Evolutionary conservation across 2,329 filamentous ascomycete species (phyloP).

Genomic region (Fusarium sp.): DNA sequence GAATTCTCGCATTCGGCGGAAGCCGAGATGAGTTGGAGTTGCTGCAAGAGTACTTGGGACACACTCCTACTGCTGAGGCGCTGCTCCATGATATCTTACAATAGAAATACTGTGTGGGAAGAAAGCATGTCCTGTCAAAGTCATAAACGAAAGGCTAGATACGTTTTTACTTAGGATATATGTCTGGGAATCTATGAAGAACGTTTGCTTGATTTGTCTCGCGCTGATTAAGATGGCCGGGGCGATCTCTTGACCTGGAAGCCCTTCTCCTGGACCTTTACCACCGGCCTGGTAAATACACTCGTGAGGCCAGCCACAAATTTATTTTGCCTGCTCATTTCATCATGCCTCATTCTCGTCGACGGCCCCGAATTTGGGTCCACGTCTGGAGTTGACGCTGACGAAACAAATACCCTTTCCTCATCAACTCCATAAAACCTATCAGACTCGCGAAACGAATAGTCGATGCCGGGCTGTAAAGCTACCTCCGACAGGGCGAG

Average conservation of each 20-base stretch:
- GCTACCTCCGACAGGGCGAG: not conserved
- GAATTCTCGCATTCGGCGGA: not conserved
- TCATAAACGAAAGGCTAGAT: not conserved
- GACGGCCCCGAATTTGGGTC: rapidly evolving
- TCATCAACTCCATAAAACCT: not conserved
- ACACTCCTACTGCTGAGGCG: not conserved
- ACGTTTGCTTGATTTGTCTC: not conserved
- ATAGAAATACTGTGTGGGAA: not conserved
- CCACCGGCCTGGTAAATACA: not conserved
- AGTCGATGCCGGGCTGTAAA: not conserved
- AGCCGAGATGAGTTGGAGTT: not conserved
- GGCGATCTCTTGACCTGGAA: not conserved
- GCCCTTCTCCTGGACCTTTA: not conserved
- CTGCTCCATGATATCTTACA: too few relatives aligned
- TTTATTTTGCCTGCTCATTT: not conserved
- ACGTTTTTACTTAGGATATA: not conserved
- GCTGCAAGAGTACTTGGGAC: not conserved
- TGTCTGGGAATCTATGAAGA: not conserved
- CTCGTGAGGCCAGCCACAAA: not conserved
- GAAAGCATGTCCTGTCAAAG: not conserved
- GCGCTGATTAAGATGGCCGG: not conserved
- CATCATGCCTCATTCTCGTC: rapidly evolving
- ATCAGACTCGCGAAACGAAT: not conserved
- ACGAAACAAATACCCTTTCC: not conserved
- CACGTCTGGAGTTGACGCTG: rapidly evolving